phyloP scores from a whole-genome alignment of 306 rosid species.

The Oxytropis ochrocephala region DNA sequence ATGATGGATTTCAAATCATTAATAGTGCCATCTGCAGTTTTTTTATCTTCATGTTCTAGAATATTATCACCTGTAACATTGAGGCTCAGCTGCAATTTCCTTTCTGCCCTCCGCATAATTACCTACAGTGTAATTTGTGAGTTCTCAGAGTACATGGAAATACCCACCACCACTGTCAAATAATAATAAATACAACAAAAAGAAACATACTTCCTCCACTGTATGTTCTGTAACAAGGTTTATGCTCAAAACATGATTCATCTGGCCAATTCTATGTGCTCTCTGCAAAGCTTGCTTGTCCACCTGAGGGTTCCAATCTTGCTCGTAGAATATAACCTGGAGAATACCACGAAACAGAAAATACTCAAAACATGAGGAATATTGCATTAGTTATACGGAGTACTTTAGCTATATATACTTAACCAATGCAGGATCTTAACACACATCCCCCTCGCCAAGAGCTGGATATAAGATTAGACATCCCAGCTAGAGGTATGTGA shows the following conservation, averaged over 20 bases:
- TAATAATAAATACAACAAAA: constrained; percentile 1
- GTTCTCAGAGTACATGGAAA: constrained; percentile 16
- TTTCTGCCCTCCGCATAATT: constrained; percentile 88
- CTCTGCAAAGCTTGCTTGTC: constrained; percentile 94
- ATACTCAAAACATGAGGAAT: background rate
- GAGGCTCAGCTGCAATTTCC: constrained; percentile 75
- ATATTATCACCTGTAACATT: constrained; percentile 64
- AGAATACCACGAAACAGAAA: constrained; percentile 12
- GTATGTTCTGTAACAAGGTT: constrained; percentile 65
- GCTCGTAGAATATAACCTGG: constrained; percentile 92
- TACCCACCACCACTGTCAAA: background rate
- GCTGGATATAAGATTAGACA: background rate
- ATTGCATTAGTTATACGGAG: background rate
- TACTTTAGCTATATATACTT: background rate
- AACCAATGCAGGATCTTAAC: background rate
- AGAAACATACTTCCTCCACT: constrained; percentile 74
- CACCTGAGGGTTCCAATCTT: constrained; percentile 99
- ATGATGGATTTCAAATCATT: constrained; percentile 75
- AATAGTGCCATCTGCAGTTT: constrained; percentile 44
- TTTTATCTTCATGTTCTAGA: constrained; percentile 42
- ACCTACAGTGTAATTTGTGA: constrained; percentile 43
- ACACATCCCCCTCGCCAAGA: background rate
- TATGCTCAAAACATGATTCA: constrained; percentile 68
- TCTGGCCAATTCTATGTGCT: constrained; percentile 92
- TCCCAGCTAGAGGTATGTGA: background rate